A percentile compares a stretch with the other conserved stretches of the same genome.
These are phyloP conservation scores for Gleditsia sinensis DNA, from an alignment of 306 rosid species.

Conservation along the genomic window DNA sequence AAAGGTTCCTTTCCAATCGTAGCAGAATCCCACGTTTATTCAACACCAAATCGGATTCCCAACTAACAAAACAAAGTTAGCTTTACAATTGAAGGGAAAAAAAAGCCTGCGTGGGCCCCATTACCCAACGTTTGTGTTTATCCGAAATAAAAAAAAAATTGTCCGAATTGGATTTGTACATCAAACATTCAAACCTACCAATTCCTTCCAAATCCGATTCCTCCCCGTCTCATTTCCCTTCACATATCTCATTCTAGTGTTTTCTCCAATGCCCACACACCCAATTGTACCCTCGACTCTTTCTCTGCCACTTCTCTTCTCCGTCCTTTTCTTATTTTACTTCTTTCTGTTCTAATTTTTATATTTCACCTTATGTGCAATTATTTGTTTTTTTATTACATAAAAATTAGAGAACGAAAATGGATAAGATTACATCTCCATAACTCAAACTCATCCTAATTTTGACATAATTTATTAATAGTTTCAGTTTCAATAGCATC, in stretches of 20 bases:
- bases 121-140: not conserved
- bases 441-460: no score
- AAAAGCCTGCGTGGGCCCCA: not conserved
- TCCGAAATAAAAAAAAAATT: not conserved
- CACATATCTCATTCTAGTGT: not conserved
- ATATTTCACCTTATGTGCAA: not conserved
- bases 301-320: no score
- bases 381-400: no score
- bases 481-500: no score
- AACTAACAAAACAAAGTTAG: not conserved
- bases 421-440: no score
- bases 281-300: not conserved
- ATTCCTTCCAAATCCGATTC: not conserved
- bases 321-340: not conserved
- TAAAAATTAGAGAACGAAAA: not conserved
- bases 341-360: no score
- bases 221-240: not conserved
- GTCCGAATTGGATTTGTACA: not conserved
- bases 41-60: not conserved
- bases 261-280: not conserved
- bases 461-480: no score
- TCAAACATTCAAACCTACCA: not conserved
- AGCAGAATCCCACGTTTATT: not conserved
- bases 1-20: not conserved
- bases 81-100: not conserved